Base-by-base conservation (phyloP, 2,329 filamentous ascomycete genomes). In the Neurospora sp. region DNA sequence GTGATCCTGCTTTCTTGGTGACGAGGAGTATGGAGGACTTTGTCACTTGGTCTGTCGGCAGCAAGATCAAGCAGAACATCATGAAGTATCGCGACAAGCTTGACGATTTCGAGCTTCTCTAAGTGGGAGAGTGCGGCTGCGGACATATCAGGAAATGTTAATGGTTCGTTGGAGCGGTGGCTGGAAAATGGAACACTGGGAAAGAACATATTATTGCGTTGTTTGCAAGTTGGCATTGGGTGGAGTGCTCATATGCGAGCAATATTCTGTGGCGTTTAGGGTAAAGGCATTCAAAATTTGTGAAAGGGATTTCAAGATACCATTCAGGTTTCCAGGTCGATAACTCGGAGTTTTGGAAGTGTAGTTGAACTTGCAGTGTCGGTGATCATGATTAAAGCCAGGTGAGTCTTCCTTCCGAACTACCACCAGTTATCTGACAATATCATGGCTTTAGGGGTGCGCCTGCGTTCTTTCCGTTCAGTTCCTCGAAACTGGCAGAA, bases 11-110 rank as follows among this genome's bases (percentile, higher is more conserved):
- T 0, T 97, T 93, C 77, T 81, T 97, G 68, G 93, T 98, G 8
- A 96, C 92, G 43, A 86, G 94, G 74, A 92, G 89, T 72, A 92
- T 97, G 86, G 95, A 98, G 82, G 95, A 98, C 81, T 97, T 96
- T 79, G 91, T 98, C 19, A 97, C 95, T 0, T 98, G 95, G 95
- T 91, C 95, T 10, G 92, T 96, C 76, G 93, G 92, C 71, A 96
- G 92, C 81, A 97, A 97, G 91, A 94, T 98, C 80, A 97, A 97
- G 90, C 88, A 91, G 78, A 96, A 93, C 78, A 97, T 97, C 73
- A 90, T 97, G 88, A 92, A 92, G 81, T 98, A 97, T 79, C 89
- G 93, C 76, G 93, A 97, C 81, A 92, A 97, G 84, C 81, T 97
- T 81, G 95, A 98, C 81, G 95, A 98, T 81, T 98, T 97, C 78